A percentile compares a stretch with the other conserved stretches of the same genome.
Conservation (phyloP, 2,329 filamentous ascomycete species). For the Verticillium klebahnii region DNA sequence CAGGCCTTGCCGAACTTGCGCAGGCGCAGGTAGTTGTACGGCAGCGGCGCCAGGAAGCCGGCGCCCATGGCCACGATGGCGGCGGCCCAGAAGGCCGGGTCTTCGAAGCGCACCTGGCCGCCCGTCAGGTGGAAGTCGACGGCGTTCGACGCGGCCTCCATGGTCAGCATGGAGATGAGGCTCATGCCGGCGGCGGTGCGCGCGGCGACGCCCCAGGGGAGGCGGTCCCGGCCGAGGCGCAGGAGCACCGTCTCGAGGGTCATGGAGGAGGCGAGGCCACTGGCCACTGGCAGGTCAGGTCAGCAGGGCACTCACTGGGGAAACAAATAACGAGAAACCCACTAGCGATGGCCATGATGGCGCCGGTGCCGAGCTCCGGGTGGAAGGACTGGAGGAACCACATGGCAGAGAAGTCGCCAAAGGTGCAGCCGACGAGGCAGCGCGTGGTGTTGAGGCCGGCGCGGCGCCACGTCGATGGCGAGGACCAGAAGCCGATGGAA, state of each 20-base stretch:
- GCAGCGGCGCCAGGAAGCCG: slow-evolving; percentile 44
- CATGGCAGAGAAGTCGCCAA: slow-evolving; percentile 52
- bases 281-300: slow-evolving; percentile 34
- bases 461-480: slow-evolving; percentile 37
- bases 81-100: slow-evolving; percentile 47
- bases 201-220: slow-evolving; percentile 39
- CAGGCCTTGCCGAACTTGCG: slow-evolving; percentile 43
- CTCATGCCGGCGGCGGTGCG: slow-evolving; percentile 55
- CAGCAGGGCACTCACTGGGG: too few species aligned
- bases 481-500: slow-evolving; percentile 25
- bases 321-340: slow-evolving; percentile 7
- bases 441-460: slow-evolving; percentile 49
- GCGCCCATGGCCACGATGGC: slow-evolving; percentile 37
- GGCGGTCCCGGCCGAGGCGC: slow-evolving; percentile 38
- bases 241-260: slow-evolving; percentile 48
- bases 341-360: slow-evolving; percentile 51
- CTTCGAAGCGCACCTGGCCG: slow-evolving; percentile 39
- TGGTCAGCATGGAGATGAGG: slow-evolving; percentile 53
- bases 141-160: slow-evolving; percentile 50
- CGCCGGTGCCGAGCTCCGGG: slow-evolving; percentile 38
- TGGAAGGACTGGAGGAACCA: slow-evolving; percentile 48
- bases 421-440: slow-evolving; percentile 50
- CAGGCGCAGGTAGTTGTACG: slow-evolving; percentile 48
- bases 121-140: slow-evolving; percentile 53
- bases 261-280: slow-evolving; percentile 46